Conservation (phyloP, 2,329 filamentous ascomycete genomes). For the Phialophora expanda region DNA sequence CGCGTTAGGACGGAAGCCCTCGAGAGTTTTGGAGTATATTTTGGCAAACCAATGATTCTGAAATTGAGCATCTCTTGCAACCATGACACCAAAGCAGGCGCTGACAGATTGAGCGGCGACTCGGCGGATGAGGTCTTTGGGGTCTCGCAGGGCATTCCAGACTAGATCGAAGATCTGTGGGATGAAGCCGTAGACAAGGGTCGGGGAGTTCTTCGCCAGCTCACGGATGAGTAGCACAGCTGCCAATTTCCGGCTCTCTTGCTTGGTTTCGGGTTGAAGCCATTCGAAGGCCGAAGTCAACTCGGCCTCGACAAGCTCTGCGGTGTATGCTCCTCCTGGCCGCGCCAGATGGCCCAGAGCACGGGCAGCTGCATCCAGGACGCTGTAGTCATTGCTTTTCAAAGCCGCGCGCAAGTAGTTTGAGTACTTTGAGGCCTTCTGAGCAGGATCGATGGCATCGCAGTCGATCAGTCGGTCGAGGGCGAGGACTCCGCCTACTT, state of each 20-base stretch:
- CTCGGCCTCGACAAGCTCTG: slow-evolving; percentile 94
- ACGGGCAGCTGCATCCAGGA: slow-evolving; percentile 87
- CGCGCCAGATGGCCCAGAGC: slow-evolving; percentile 89
- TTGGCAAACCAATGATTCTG: slow-evolving; percentile 86
- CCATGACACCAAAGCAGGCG: slow-evolving; percentile 94
- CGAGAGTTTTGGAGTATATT: slow-evolving; percentile 83
- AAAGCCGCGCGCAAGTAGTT: slow-evolving; percentile 87
- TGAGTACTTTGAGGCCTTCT: slow-evolving; percentile 93
- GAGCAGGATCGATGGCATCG: slow-evolving; percentile 88
- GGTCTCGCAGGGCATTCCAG: slow-evolving; percentile 90
- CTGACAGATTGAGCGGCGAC: slow-evolving; percentile 92
- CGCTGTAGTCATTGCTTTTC: slow-evolving; percentile 85
- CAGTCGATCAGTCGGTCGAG: slow-evolving; percentile 94
- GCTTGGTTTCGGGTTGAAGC: slow-evolving; percentile 84
- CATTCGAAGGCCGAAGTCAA: slow-evolving; percentile 96
- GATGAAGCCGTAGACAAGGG: slow-evolving; percentile 93
- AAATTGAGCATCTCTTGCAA: slow-evolving; percentile 86
- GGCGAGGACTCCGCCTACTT: slow-evolving; percentile 88
- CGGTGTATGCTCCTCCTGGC: slow-evolving; percentile 90
- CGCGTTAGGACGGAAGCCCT: slow-evolving; percentile 73
- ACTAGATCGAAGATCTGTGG: slow-evolving; percentile 94
- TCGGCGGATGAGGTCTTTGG: slow-evolving; percentile 86
- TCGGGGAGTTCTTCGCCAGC: slow-evolving; percentile 88
- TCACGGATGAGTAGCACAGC: slow-evolving; percentile 90
- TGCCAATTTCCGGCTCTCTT: slow-evolving; percentile 91